These are phyloP conservation scores for Pneumocystis wakefieldiae DNA, from an alignment of 1,139 yeast species.

Conservation along the genomic window DNA sequence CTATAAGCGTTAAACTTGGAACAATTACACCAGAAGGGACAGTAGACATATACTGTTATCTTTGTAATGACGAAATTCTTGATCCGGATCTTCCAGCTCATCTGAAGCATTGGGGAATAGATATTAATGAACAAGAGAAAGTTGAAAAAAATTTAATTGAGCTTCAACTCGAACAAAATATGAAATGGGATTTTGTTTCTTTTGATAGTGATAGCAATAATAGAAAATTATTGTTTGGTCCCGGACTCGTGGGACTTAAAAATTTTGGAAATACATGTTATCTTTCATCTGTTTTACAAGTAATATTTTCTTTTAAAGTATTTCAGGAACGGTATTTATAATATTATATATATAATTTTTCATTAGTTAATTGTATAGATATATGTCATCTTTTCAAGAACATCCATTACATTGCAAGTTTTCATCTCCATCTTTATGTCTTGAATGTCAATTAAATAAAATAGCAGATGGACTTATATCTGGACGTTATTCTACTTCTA, in stretches of 20 bases:
- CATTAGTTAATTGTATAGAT: slow-evolving; percentile 6
- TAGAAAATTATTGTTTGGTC: slow-evolving; percentile 49
- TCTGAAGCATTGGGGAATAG: slow-evolving; percentile 52
- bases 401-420: slow-evolving; percentile 15
- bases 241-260: slow-evolving; percentile 62
- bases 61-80: slow-evolving; percentile 75
- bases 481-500: slow-evolving; percentile 56
- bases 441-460: slow-evolving; percentile 59
- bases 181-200: slow-evolving; percentile 84
- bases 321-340: slow-evolving; percentile 22
- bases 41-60: slow-evolving; percentile 75
- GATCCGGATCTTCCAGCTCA: slow-evolving; percentile 45
- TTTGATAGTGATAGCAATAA: slow-evolving; percentile 56
- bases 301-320: slow-evolving; percentile 37
- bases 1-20: slow-evolving; percentile 80
- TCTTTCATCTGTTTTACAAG: slow-evolving; percentile 65
- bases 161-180: slow-evolving; percentile 70
- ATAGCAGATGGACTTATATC: slow-evolving; percentile 64
- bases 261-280: slow-evolving; percentile 92
- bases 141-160: slow-evolving; percentile 83
- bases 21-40: slow-evolving; percentile 54
- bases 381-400: slow-evolving; percentile 11
- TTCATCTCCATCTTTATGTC: slow-evolving; percentile 45
- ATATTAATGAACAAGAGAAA: slow-evolving; percentile 39
- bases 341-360: slow-evolving; percentile 7